phyloP scores from a whole-genome alignment of 2,329 filamentous ascomycete species.

The Hypoxylon sp. region DNA sequence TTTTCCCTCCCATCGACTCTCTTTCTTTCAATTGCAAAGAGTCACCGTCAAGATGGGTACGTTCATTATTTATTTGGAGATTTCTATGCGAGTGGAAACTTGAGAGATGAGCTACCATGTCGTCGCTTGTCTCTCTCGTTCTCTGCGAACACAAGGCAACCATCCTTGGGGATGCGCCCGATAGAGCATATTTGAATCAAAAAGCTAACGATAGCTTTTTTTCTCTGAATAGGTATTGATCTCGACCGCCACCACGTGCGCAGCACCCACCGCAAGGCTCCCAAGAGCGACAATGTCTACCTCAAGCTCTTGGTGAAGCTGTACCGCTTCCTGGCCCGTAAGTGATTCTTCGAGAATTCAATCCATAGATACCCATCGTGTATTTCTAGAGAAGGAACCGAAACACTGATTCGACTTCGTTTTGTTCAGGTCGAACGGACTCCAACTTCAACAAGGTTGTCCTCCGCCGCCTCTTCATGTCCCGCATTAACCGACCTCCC shows the following conservation, averaged over 20 bases:
- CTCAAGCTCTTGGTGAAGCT: constrained; percentile 98
- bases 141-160: constrained; percentile 42
- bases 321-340: constrained; percentile 96
- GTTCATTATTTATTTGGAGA: constrained; percentile 62
- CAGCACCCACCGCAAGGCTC: constrained; percentile 87
- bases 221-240: constrained; percentile 76
- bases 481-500: constrained; percentile 96
- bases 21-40: constrained; percentile 53
- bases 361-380: not conserved
- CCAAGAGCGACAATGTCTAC: constrained; percentile 99
- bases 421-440: constrained; percentile 85
- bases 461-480: constrained; percentile 97
- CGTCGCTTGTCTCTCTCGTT: constrained; percentile 36
- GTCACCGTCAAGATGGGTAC: constrained; percentile 73
- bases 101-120: constrained; percentile 35
- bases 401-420: constrained; percentile 4
- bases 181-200: constrained; percentile 75
- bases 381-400: not conserved
- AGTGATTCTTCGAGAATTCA: constrained; percentile 54
- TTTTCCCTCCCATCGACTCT: constrained; percentile 59
- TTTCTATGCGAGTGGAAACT: constrained; percentile 57
- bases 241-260: constrained; percentile 78
- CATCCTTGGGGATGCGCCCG: constrained; percentile 46
- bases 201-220: constrained; percentile 72
- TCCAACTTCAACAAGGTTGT: constrained; percentile 99